A percentile compares a stretch with the other conserved stretches of the same genome.
Evolutionary conservation across 768 basidiomycete genomes (phyloP).

Genomic region (Lactarius sp.): DNA sequence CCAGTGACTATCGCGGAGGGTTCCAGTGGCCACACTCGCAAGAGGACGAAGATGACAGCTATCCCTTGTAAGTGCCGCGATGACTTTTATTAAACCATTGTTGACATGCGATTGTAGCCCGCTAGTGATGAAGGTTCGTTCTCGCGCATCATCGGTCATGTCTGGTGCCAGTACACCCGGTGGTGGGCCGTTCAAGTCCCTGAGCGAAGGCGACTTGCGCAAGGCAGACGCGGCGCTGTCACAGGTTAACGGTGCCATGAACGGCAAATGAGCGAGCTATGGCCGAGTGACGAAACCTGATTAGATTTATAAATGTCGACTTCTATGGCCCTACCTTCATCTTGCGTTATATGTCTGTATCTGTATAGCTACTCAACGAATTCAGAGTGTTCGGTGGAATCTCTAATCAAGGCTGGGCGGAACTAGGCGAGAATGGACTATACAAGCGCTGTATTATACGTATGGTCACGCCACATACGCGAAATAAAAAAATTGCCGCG

Average conservation of each 20-base stretch:
- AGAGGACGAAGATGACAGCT: constrained; percentile 87
- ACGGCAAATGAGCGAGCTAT: constrained; percentile 10
- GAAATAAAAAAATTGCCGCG: not conserved
- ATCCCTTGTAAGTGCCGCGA: constrained; percentile 66
- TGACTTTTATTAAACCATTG: constrained; percentile 13
- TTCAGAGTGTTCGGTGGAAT: not conserved
- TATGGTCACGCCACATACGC: constrained; percentile 1
- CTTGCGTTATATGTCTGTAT: constrained; percentile 22
- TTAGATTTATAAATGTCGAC: constrained; percentile 18
- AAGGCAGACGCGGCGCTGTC: constrained; percentile 86
- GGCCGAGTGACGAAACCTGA: not conserved
- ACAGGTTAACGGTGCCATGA: constrained; percentile 39
- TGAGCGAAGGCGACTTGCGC: constrained; percentile 83
- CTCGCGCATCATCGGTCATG: constrained; percentile 70
- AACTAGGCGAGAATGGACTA: too few species aligned
- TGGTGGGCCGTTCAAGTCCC: constrained; percentile 68
- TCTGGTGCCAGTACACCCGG: constrained; percentile 82
- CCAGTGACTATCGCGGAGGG: constrained; percentile 75
- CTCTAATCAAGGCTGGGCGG: too few species aligned
- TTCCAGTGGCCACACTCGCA: constrained; percentile 52
- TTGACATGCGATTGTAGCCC: constrained; percentile 47
- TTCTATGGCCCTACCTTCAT: constrained; percentile 10
- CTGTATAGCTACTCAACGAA: constrained; percentile 17
- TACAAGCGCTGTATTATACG: too few species aligned
- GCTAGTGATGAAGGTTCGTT: constrained; percentile 85